A percentile compares a stretch with the other conserved stretches of the same genome.
Conservation (phyloP, 805 yeast genomes). For the Zygoascus tannicola region DNA sequence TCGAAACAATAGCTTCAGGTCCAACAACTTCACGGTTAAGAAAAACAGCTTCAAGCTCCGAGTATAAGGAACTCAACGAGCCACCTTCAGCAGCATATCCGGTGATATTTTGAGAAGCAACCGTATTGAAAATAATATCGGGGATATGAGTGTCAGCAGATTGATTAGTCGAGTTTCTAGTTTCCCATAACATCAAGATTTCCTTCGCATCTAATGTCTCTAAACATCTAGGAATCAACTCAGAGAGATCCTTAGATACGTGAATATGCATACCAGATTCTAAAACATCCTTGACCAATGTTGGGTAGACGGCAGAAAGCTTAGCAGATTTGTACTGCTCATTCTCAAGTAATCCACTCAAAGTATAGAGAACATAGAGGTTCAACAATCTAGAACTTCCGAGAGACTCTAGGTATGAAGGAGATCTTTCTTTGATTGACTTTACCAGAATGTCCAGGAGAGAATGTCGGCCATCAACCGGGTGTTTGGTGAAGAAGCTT, state of each 20-base stretch:
- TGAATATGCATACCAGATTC: not conserved
- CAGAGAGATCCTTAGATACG: not conserved
- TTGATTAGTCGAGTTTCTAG: not conserved
- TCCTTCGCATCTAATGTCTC: not conserved
- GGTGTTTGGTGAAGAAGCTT: slow-evolving; percentile 7
- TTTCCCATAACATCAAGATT: not conserved
- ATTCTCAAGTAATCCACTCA: not conserved
- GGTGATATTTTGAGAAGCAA: slow-evolving; percentile 13
- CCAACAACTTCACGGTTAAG: slow-evolving; percentile 7
- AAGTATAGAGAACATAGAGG: not conserved
- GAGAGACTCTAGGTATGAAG: not conserved
- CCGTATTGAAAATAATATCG: slow-evolving; percentile 6
- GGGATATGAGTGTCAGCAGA: not conserved
- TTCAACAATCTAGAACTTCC: not conserved
- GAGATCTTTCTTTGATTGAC: not conserved
- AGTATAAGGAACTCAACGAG: slow-evolving; percentile 11
- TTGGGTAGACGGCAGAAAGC: too few relatives aligned
- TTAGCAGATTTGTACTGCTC: not conserved
- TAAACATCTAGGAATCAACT: not conserved
- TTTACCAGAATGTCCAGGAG: not conserved
- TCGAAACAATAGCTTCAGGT: slow-evolving; percentile 15
- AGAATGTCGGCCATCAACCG: not conserved
- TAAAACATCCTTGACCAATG: not conserved
- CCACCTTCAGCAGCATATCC: slow-evolving; percentile 13
- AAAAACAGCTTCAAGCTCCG: slow-evolving; percentile 12